phyloP scores from a whole-genome alignment of 169 alveolate genomes.

The Plasmodium chabaudi region DNA sequence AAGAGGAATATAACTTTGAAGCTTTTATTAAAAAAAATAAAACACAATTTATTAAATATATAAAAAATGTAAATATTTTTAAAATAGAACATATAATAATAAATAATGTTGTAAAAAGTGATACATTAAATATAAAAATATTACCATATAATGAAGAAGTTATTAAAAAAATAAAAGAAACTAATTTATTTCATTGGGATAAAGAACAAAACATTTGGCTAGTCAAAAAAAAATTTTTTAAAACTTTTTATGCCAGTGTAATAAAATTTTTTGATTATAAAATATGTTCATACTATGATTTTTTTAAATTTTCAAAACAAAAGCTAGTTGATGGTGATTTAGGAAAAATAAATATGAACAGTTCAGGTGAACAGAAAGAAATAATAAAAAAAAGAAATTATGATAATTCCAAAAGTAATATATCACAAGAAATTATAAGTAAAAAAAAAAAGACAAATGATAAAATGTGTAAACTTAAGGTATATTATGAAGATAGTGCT shows the following conservation, averaged over 20 bases:
- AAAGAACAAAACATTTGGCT: slow-evolving; percentile 49
- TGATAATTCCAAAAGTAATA: neutral
- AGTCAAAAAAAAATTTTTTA: slow-evolving; percentile 28
- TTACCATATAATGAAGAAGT: slow-evolving; percentile 56
- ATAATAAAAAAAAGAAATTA: slow-evolving; percentile 32
- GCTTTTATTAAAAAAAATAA: slow-evolving; percentile 26
- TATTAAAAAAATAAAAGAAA: slow-evolving; percentile 36
- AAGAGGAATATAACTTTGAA: slow-evolving; percentile 11
- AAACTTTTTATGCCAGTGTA: slow-evolving; percentile 35
- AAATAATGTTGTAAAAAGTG: slow-evolving; percentile 27
- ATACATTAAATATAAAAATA: slow-evolving; percentile 34
- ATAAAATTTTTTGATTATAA: slow-evolving; percentile 36
- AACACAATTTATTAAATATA: slow-evolving; percentile 19
- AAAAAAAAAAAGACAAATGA: slow-evolving; percentile 5
- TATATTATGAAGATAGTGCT: slow-evolving; percentile 47
- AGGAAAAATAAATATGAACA: neutral
- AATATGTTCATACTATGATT: slow-evolving; percentile 59
- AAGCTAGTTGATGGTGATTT: slow-evolving; percentile 19
- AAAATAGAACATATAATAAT: slow-evolving; percentile 52
- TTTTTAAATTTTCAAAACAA: slow-evolving; percentile 25
- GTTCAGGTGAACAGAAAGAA: neutral
- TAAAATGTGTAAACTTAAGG: slow-evolving; percentile 2
- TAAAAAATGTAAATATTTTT: slow-evolving; percentile 30
- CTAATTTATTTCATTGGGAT: slow-evolving; percentile 53
- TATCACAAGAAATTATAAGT: neutral